Evolutionary conservation across 371 early-diverging fungal species (phyloP), one percentile per base, ranked within the genome.

Genomic region (Phascolomyces articulosus): DNA sequence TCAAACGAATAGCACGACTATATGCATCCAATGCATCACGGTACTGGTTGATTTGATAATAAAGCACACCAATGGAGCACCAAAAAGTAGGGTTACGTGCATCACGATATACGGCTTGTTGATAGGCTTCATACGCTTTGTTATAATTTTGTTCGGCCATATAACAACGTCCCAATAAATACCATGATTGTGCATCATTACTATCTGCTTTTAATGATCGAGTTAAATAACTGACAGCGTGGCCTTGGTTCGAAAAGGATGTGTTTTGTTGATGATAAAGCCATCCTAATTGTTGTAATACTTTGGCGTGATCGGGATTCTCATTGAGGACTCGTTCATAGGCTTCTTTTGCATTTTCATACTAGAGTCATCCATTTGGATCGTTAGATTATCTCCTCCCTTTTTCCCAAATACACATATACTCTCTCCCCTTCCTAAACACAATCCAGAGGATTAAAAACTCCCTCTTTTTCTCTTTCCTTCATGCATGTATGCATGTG

Each of bases 11-110:
- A 0, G 98, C 98, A 47, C 96, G 87, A 67, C 91, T 94, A 70
- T 97, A 99, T 4, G 98, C 98, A 78, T 99, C 98, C 67, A 99
- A 77, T 0, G 99, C 97, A 73, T 99, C 98, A 8, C 95, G 82
- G 72, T 92, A 96, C 83, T 95, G 98, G 62, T 92, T 93, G 70
- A 96, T 97, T 72, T 96, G 95, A 82, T 91, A 98, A 70, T 99
- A 99, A 0, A 99, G 82, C 0, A 98, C 96, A 63, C 99, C 99
- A 67, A 99, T 99, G 9, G 97, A 96, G 75, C 98, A 98, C 99
- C 99, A 99, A 70, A 96, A 97, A 3, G 92, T 92, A 1, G 99
- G 96, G 67, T 98, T 98, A 54, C 90, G 88, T 10, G 91, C 90
- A 71, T 99, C 98, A 28, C 95, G 91, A 69, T 95, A 82, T 2